These are phyloP conservation scores for Purpureocillium takamizusanense DNA, from an alignment of 2,329 filamentous ascomycete species.

Conservation along the genomic window DNA sequence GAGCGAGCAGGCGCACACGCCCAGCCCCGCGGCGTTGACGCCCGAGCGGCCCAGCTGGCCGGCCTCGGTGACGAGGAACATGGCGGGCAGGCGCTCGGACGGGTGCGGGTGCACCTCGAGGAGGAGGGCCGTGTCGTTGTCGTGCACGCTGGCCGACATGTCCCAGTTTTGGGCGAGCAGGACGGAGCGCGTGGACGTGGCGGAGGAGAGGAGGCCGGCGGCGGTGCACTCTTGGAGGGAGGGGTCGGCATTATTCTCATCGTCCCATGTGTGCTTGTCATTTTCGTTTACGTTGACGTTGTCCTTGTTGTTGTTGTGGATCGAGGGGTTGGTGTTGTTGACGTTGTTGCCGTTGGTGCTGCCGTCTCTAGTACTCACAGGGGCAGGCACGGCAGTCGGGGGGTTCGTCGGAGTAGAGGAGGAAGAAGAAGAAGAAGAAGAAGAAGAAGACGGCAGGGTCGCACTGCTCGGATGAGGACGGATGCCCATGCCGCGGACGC, in stretches of 20 bases:
- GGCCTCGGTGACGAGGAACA: conserved; percentile 6
- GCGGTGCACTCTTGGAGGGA: conserved; percentile 5
- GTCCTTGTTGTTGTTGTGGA: too few relatives aligned
- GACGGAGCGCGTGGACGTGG: conserved; percentile 2
- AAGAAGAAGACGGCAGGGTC: too few relatives aligned
- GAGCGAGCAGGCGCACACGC: conserved; percentile 5
- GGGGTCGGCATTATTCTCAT: not conserved
- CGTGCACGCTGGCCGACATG: conserved; percentile 5
- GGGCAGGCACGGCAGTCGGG: too few relatives aligned
- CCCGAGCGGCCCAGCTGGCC: conserved; percentile 6
- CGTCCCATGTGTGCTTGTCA: too few relatives aligned
- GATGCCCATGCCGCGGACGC: not conserved
- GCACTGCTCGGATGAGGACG: too few relatives aligned
- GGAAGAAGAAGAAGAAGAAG: too few relatives aligned
- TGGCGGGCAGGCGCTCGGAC: conserved; percentile 2
- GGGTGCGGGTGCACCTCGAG: conserved; percentile 6
- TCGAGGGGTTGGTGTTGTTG: too few relatives aligned
- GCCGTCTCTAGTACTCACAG: too few relatives aligned
- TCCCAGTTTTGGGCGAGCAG: conserved; percentile 7
- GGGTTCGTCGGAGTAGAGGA: too few relatives aligned
- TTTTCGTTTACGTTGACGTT: too few relatives aligned
- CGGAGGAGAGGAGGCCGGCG: conserved; percentile 3
- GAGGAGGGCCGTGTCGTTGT: conserved; percentile 3
- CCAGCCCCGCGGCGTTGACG: conserved; percentile 5
- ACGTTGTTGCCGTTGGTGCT: too few relatives aligned